Conservation (phyloP, 2,329 filamentous ascomycete species). For the Sphaerulina vaccinii region DNA sequence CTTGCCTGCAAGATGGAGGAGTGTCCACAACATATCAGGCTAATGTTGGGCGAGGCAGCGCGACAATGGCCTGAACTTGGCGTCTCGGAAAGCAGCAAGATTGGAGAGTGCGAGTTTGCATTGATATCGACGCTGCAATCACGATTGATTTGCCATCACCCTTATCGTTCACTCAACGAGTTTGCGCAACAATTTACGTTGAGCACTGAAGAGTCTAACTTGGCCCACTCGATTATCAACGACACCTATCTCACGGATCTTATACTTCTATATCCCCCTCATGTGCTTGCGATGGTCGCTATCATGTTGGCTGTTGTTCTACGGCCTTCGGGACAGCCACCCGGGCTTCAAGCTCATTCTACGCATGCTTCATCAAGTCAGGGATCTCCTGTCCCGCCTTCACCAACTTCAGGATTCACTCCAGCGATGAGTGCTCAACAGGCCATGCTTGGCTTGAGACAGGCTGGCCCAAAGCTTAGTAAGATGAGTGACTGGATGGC, state of each 20-base stretch:
- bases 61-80: slow-evolving; percentile 80
- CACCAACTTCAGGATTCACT: slow-evolving; percentile 24
- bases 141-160: slow-evolving; percentile 85
- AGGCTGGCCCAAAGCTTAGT: slow-evolving; percentile 40
- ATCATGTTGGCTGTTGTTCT: slow-evolving; percentile 82
- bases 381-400: slow-evolving; percentile 28
- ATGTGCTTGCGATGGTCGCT: slow-evolving; percentile 81
- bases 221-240: slow-evolving; percentile 83
- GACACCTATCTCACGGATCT: slow-evolving; percentile 91
- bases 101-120: slow-evolving; percentile 92
- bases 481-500: slow-evolving; percentile 75
- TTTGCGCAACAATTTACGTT: slow-evolving; percentile 69
- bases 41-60: slow-evolving; percentile 83
- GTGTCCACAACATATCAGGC: slow-evolving; percentile 89
- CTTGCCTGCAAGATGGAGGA: slow-evolving; percentile 98
- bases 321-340: slow-evolving; percentile 57
- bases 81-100: slow-evolving; percentile 72
- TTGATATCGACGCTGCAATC: slow-evolving; percentile 89
- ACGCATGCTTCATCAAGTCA: slow-evolving; percentile 22
- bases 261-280: slow-evolving; percentile 81
- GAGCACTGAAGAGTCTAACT: slow-evolving; percentile 71
- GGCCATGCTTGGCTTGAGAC: slow-evolving; percentile 37
- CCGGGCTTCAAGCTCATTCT: slow-evolving; percentile 47
- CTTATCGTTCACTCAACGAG: slow-evolving; percentile 76
- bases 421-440: slow-evolving; percentile 37